phyloP scores from a whole-genome alignment of 2,329 filamentous ascomycete genomes.

The Blastomyces emzantsi region DNA sequence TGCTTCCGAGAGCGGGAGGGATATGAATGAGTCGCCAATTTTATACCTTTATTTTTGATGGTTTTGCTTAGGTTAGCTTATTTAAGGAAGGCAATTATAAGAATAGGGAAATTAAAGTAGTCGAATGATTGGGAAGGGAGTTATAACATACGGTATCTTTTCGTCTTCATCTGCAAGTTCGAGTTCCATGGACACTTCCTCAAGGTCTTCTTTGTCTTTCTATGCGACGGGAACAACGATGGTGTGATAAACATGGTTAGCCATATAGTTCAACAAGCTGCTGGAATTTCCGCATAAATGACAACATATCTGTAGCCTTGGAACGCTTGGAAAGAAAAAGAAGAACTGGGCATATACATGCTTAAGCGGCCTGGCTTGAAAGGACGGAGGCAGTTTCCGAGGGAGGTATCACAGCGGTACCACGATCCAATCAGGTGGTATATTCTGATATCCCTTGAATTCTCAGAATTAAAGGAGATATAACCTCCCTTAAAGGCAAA shows the following conservation, averaged over 20 bases:
- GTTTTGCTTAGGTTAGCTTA: slow-evolving; percentile 13
- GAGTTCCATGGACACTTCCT: slow-evolving; percentile 82
- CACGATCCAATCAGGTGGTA: background rate
- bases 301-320: background rate
- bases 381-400: background rate
- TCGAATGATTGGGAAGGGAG: background rate
- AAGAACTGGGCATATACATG: background rate
- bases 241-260: background rate
- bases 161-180: slow-evolving; percentile 95
- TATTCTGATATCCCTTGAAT: background rate
- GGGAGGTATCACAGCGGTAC: background rate
- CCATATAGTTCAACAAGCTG: background rate
- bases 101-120: background rate
- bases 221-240: slow-evolving; percentile 31
- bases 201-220: slow-evolving; percentile 98
- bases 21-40: slow-evolving; percentile 92
- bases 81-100: slow-evolving; percentile 4
- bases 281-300: background rate
- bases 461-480: background rate
- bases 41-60: slow-evolving; percentile 61
- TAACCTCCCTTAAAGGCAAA: background rate
- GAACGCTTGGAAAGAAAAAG: background rate
- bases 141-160: slow-evolving; percentile 63
- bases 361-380: background rate
- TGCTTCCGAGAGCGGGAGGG: slow-evolving; percentile 71